Percentiles rank a stretch among this genome's conserved stretches.
These are phyloP conservation scores for Nannochloris sp. DNA, from an alignment of 139 green algal species.

Conservation along the genomic window DNA sequence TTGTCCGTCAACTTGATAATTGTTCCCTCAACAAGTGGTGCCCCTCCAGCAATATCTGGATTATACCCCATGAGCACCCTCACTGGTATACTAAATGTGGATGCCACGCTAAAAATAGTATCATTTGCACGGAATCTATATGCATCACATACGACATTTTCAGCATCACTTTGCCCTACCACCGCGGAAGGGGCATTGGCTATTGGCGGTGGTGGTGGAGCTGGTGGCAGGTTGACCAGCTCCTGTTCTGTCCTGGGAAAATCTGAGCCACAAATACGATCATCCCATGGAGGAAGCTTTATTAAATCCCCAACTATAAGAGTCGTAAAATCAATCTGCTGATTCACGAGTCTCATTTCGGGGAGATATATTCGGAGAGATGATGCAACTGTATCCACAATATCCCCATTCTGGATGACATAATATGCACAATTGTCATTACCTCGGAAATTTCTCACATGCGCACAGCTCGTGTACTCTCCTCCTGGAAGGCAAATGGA, in stretches of 20 bases:
- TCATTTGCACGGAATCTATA: not conserved
- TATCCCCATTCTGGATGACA: conserved; percentile 8
- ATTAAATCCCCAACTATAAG: conserved; percentile 2
- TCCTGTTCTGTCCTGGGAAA: conserved; percentile 3
- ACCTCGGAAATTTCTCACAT: conserved; percentile 4
- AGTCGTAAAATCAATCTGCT: not conserved
- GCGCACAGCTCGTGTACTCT: not conserved
- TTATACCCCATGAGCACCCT: not conserved
- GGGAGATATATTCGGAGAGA: not conserved
- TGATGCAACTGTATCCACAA: not conserved
- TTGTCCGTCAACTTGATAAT: conserved; percentile 1
- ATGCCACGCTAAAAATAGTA: conserved; percentile 1
- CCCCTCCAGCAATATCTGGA: conserved; percentile 6
- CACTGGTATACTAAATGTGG: conserved; percentile 2
- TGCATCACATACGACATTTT: not conserved
- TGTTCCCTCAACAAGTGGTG: not conserved
- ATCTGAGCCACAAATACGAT: not conserved
- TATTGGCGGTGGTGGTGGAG: not conserved
- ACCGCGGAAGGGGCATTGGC: not conserved
- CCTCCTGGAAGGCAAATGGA: conserved; percentile 3
- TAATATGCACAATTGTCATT: conserved; percentile 5
- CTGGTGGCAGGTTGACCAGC: not conserved
- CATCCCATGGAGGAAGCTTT: conserved; percentile 2
- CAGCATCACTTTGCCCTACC: not conserved
- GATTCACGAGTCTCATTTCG: not conserved